phyloP scores from a whole-genome alignment of 2,329 filamentous ascomycete species.

The Trichoderma sp. region DNA sequence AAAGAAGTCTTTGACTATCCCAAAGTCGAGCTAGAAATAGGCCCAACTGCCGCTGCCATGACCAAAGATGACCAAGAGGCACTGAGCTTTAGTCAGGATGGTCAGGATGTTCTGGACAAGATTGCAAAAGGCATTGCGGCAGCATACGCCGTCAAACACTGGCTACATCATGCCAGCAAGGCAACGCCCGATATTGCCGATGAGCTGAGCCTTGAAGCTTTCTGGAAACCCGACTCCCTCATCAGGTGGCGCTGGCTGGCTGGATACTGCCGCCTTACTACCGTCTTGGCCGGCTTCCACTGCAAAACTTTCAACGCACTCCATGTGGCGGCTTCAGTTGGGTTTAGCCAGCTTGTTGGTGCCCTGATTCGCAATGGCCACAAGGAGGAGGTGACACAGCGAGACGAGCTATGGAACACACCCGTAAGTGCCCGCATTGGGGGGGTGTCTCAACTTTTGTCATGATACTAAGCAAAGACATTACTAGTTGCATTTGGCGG shows the following conservation, averaged over 20 bases:
- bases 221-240: slow-evolving; percentile 42
- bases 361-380: slow-evolving; percentile 43
- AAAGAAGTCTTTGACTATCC: slow-evolving; percentile 39
- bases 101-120: slow-evolving; percentile 35
- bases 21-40: background rate
- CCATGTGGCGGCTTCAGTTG: slow-evolving; percentile 43
- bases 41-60: background rate
- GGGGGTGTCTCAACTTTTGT: background rate
- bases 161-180: slow-evolving; percentile 45
- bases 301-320: slow-evolving; percentile 38
- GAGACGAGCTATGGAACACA: slow-evolving; percentile 37
- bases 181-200: slow-evolving; percentile 47
- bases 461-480: no score
- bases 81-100: background rate
- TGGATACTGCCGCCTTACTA: slow-evolving; percentile 38
- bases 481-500: slow-evolving; percentile 37
- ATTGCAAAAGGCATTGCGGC: slow-evolving; percentile 33
- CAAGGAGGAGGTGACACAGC: slow-evolving; percentile 37
- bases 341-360: slow-evolving; percentile 42
- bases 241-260: slow-evolving; percentile 44
- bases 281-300: slow-evolving; percentile 36
- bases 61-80: background rate
- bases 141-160: slow-evolving; percentile 44
- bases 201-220: slow-evolving; percentile 41
- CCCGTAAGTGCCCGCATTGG: slow-evolving; percentile 35